These are phyloP conservation scores for Cylindricascospora bacillispora DNA, from an alignment of 1,139 yeast genomes.

Conservation along the genomic window DNA sequence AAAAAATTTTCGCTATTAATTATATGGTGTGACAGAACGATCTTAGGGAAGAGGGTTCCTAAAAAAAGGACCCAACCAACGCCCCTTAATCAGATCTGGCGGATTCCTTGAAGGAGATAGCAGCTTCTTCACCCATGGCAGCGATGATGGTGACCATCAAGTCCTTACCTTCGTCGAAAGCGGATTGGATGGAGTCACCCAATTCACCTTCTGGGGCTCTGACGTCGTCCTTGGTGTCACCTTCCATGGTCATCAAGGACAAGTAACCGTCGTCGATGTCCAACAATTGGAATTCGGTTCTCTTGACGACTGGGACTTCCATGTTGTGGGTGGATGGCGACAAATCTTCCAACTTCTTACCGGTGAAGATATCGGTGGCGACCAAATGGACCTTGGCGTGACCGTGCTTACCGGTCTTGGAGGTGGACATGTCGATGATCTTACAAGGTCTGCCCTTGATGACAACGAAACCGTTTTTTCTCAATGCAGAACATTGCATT, in stretches of 20 bases:
- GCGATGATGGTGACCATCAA: slow-evolving; percentile 88
- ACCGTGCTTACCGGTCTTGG: slow-evolving; percentile 99
- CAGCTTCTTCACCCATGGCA: slow-evolving; percentile 99
- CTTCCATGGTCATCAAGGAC: slow-evolving; percentile 91
- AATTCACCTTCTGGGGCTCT: slow-evolving; percentile 96
- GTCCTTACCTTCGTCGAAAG: slow-evolving; percentile 97
- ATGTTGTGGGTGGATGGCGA: slow-evolving; percentile 99
- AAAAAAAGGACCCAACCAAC: no score
- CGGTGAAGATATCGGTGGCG: slow-evolving; percentile 97
- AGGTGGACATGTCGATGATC: slow-evolving; percentile 99
- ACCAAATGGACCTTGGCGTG: slow-evolving; percentile 99
- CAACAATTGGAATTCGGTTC: slow-evolving; percentile 93
- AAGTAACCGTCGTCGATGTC: slow-evolving; percentile 98
- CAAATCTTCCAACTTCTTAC: slow-evolving; percentile 98
- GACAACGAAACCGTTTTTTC: slow-evolving; percentile 99
- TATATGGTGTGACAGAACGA: no score
- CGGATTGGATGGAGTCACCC: slow-evolving; percentile 83
- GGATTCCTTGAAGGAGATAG: slow-evolving; percentile 95
- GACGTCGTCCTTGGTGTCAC: slow-evolving; percentile 99
- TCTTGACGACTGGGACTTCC: slow-evolving; percentile 97
- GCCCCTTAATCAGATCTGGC: slow-evolving; percentile 53
- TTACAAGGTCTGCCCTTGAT: slow-evolving; percentile 99
- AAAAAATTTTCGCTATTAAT: no score
- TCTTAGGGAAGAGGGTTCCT: no score
- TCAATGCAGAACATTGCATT: slow-evolving; percentile 99